These are phyloP conservation scores for Sphaerulina vaccinii DNA, from an alignment of 2,329 filamentous ascomycete genomes.

Conservation along the genomic window DNA sequence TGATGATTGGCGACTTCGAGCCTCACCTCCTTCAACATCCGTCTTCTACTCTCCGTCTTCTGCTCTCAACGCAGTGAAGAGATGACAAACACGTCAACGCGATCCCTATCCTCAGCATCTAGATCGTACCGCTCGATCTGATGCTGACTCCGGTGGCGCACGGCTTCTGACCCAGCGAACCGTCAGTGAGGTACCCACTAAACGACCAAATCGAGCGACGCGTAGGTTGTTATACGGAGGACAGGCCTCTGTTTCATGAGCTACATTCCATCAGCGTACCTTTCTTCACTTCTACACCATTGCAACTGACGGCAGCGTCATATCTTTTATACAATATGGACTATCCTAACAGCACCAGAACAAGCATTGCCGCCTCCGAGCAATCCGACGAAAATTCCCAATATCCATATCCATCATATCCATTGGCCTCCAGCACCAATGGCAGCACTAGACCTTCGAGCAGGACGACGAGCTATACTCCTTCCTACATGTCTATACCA, in stretches of 20 bases:
- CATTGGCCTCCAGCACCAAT: slow-evolving; percentile 10
- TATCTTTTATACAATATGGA: not conserved
- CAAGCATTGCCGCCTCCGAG: slow-evolving; percentile 6
- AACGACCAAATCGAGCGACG: not conserved
- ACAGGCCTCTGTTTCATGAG: not conserved
- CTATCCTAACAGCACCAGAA: not conserved
- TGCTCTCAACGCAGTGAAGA: too few species aligned
- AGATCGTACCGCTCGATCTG: too few species aligned
- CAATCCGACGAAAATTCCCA: slow-evolving; percentile 4
- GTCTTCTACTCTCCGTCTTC: too few species aligned
- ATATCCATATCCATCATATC: slow-evolving; percentile 3
- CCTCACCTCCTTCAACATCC: too few species aligned
- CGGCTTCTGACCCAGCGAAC: too few species aligned
- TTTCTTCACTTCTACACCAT: not conserved
- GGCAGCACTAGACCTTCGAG: slow-evolving; percentile 6
- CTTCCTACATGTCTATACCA: slow-evolving; percentile 15
- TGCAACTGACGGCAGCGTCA: not conserved
- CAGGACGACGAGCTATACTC: slow-evolving; percentile 16
- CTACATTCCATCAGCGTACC: not conserved
- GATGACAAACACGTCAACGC: too few species aligned
- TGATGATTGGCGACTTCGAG: too few species aligned
- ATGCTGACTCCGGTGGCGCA: too few species aligned
- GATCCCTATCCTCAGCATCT: too few species aligned
- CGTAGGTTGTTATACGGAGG: not conserved
- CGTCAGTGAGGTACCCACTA: too few species aligned